phyloP scores from a whole-genome alignment of 1,284 basidiomycete species.

The Microbotryomycetes sp. region DNA sequence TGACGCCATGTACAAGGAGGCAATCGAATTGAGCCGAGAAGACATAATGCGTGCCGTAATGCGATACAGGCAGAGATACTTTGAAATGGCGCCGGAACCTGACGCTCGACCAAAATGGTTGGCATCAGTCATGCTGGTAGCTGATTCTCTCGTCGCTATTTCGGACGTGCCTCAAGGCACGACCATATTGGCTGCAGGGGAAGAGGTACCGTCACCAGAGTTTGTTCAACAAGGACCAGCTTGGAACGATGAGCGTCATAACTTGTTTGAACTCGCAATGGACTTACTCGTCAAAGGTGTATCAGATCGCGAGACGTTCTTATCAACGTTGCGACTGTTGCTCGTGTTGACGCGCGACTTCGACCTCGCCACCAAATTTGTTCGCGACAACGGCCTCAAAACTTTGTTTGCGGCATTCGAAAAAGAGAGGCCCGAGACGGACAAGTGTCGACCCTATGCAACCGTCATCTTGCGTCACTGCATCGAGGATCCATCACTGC shows the following conservation, averaged over 20 bases:
- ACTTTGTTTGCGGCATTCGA: conserved; percentile 45
- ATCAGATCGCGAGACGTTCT: conserved; percentile 66
- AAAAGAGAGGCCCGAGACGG: conserved; percentile 40
- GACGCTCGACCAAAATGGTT: conserved; percentile 66
- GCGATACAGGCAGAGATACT: conserved; percentile 22
- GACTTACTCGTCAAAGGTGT: conserved; percentile 57
- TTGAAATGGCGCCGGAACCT: conserved; percentile 30
- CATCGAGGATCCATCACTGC: conserved; percentile 65
- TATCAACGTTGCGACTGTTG: conserved; percentile 70
- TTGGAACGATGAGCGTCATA: conserved; percentile 56
- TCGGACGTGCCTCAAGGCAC: conserved; percentile 58
- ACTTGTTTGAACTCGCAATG: conserved; percentile 66
- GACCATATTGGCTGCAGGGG: conserved; percentile 56
- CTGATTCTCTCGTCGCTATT: conserved; percentile 69
- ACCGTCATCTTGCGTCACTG: conserved; percentile 83
- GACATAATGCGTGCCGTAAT: conserved; percentile 26
- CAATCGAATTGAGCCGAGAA: conserved; percentile 28
- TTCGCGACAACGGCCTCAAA: conserved; percentile 57
- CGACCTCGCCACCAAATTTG: conserved; percentile 55
- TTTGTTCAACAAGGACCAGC: conserved; percentile 55
- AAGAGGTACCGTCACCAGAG: conserved; percentile 46
- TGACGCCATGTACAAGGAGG: conserved; percentile 33
- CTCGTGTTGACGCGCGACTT: conserved; percentile 73
- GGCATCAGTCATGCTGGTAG: conserved; percentile 68
- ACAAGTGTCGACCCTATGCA: conserved; percentile 73